Conservation (phyloP, 345 rosid species). For the Aurinia saxatilis region DNA sequence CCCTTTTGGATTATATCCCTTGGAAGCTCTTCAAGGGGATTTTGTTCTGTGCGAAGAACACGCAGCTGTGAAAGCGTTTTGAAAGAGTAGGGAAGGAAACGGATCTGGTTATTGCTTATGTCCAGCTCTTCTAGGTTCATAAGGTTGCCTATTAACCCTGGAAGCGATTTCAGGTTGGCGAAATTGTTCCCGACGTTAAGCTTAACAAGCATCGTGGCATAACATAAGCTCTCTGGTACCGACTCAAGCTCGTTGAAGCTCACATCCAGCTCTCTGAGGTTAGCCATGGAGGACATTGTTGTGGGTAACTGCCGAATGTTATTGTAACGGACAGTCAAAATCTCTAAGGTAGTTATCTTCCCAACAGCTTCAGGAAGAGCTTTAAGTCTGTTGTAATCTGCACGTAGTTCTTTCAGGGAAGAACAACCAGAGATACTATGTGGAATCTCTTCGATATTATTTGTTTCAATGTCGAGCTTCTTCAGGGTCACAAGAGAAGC, state of each 20-base stretch:
- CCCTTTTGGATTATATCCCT: conserved; percentile 65
- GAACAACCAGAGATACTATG: conserved; percentile 68
- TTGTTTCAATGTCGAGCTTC: conserved; percentile 71
- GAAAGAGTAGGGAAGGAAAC: conserved; percentile 78
- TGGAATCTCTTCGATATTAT: conserved; percentile 83
- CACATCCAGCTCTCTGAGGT: conserved; percentile 77
- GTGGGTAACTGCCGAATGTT: conserved; percentile 85
- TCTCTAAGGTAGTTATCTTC: conserved; percentile 67
- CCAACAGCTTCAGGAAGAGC: conserved; percentile 99
- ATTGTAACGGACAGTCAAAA: conserved; percentile 75
- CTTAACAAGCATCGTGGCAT: conserved; percentile 78
- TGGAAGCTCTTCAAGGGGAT: conserved; percentile 90
- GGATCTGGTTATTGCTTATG: conserved; percentile 95
- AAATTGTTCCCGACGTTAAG: conserved; percentile 90
- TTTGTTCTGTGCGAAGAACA: conserved; percentile 59
- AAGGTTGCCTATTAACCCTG: conserved; percentile 90
- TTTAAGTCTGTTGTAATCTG: conserved; percentile 86
- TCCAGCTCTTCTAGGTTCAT: conserved; percentile 89
- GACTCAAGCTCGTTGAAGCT: conserved; percentile 98
- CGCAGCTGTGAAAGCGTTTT: conserved; percentile 61
- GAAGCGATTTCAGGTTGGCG: conserved; percentile 73
- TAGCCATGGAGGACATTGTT: conserved; percentile 73
- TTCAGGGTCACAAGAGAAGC: conserved; percentile 63
- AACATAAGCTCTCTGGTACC: conserved; percentile 91
- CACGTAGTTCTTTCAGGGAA: conserved; percentile 63